Evolutionary conservation across 106 monocot genomes (phyloP).

Genomic region (Allium sativum): DNA sequence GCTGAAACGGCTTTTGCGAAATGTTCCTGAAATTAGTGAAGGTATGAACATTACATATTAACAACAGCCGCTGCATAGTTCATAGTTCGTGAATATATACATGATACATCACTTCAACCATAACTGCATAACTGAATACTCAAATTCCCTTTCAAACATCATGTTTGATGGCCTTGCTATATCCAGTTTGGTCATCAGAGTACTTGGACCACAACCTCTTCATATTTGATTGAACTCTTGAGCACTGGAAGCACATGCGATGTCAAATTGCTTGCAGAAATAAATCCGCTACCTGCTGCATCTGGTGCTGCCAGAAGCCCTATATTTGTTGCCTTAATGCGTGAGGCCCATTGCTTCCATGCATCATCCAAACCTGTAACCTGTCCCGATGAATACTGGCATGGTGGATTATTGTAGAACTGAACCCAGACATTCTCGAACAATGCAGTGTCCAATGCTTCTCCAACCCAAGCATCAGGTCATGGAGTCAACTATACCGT

Average conservation of each 20-base stretch:
- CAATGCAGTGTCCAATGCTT: slow-evolving; percentile 16
- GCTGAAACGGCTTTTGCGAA: too few species aligned
- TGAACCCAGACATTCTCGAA: slow-evolving; percentile 29
- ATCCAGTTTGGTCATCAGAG: slow-evolving; percentile 17
- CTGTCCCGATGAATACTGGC: slow-evolving; percentile 7
- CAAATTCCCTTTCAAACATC: background rate
- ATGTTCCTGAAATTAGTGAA: too few species aligned
- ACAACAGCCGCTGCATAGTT: background rate
- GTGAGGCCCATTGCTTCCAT: slow-evolving; percentile 20
- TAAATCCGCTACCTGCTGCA: slow-evolving; percentile 17
- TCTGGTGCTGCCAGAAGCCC: slow-evolving; percentile 18
- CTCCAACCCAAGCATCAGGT: slow-evolving; percentile 13
- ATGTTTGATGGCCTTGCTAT: slow-evolving; percentile 4
- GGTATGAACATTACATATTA: background rate
- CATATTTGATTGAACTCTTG: slow-evolving; percentile 20
- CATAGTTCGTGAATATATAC: background rate
- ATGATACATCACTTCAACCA: background rate
- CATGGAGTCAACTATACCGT: slow-evolving; percentile 19
- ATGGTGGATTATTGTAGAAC: slow-evolving; percentile 23
- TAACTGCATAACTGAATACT: too few species aligned
- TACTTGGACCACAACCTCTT: slow-evolving; percentile 21
- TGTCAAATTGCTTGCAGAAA: slow-evolving; percentile 6
- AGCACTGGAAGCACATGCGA: slow-evolving; percentile 14
- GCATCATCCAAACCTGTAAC: background rate
- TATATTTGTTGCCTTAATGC: slow-evolving; percentile 2